Evolutionary conservation across 257 asterid species (phyloP), one percentile per base, ranked within the genome.

Genomic region (Paraleonurus japonicus): DNA sequence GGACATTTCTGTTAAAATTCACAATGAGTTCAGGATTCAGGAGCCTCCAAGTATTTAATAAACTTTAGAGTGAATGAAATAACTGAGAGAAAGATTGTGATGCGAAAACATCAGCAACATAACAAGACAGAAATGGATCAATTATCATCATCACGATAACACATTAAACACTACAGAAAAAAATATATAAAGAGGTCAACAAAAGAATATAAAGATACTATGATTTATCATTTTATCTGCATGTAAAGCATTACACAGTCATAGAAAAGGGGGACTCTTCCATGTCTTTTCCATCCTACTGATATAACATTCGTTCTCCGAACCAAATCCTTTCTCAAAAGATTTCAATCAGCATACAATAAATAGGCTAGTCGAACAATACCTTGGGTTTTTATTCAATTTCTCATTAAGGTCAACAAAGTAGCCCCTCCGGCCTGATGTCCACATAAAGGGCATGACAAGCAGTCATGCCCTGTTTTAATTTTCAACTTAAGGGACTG

Each of bases 1-100:
- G 63, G 26, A 39, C 19, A 20, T 28, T 26, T 63, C n/a, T 41
- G 51, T 33, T 48, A 39, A 5, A 19, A 1, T 15, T 27, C 50
- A 37, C 57, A 41, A 37, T 39, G 11, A 41, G 19, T 54, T 53
- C 58, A 32, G 37, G 41, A 66, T 30, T 54, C 17, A 43, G 66
- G 53, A 65, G 69, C 57, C 58, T 76, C 24, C 9, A 71, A 19
- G 48, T 32, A 66, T 55, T 39, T 11, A 30, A 61, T 60, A 5
- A 53, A 50, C 41, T 55, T 28, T 23, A 37, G 3, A 4, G 33
- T 12, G 5, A 27, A 57, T n/a, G 39, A 27, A 77, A 26, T 65
- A 30, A 13, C 20, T 54, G 60, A 53, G 48, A 41, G 37, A 58
- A 7, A 6, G 35, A 26, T 2, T 3, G 11, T n/a, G 23, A 60